Evolutionary conservation across 306 rosid species (phyloP), one percentile per base, ranked within the genome.

Genomic region (Geum urbanum): DNA sequence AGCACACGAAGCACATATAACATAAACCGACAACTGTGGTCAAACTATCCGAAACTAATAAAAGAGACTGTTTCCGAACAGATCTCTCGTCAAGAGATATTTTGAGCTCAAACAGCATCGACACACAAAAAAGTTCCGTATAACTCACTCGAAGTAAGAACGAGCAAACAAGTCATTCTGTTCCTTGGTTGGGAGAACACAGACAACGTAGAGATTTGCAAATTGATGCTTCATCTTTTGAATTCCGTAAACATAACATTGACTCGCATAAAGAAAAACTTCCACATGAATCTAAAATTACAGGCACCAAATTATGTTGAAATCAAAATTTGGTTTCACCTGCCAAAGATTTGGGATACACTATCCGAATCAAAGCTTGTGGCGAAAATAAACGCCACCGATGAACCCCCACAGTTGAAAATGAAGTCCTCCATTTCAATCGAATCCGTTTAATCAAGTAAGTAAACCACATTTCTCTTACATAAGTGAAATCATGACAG

Each of bases 401-500:
- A 92, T 60, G 85, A 76, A 55, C 97, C 92, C 35, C 97, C 97
- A 74, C 92, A 92, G 64, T 92, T 92, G 91, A 92, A 90, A 76
- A 92, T 90, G 64, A 92, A 88, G 79, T 92, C 98, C 98, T 92
- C 53, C 81, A 74, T 24, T 15, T 14, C 32, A 45, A 65, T 67
- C 16, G 51, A 54, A 68, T 61, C 49, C 47, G 27, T 56, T 77
- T 56, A 77, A 77, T 69, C 9, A 61, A 52, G n/a, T 13, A 27
- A 49, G n/a, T 48, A 8, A 24, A n/a, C 45, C 71, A 49, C 27
- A 24, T 1, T 27, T 10, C 1, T 47, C 4, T 32, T 3, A 2
- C 9, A 50, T 5, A 19, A 20, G 14, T 10, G 13, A 63, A 63
- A 15, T 7, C 9, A 4, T 20, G 52, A 41, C n/a, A 44, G 39